Evolutionary conservation across 129 eudicot genomes (phyloP).

Genomic region (Lactuca sativa): DNA sequence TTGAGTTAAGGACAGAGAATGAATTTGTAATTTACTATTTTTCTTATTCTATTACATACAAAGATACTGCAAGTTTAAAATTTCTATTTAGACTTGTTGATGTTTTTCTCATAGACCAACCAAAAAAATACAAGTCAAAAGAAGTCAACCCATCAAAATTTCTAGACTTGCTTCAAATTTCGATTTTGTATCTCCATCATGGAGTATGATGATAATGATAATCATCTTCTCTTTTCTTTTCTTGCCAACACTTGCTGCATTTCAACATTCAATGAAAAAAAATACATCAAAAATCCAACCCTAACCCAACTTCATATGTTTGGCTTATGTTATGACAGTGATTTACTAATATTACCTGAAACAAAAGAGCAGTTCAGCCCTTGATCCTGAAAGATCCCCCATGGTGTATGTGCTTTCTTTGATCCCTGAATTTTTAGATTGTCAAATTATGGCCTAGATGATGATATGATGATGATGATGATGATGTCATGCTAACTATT

Average conservation of each 20-base stretch:
- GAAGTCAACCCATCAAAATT: too few relatives aligned
- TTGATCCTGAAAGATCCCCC: slow-evolving; percentile 23
- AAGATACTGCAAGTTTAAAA: too few relatives aligned
- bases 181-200: too few relatives aligned
- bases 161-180: too few relatives aligned
- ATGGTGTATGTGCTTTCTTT: slow-evolving; percentile 16
- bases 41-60: too few relatives aligned
- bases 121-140: too few relatives aligned
- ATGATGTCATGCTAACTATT: slow-evolving; percentile 16
- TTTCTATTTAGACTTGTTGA: too few relatives aligned
- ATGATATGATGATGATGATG: neutral
- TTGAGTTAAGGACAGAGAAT: too few relatives aligned
- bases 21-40: too few relatives aligned
- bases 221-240: too few relatives aligned
- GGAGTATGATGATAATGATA: too few relatives aligned
- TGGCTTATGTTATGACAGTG: slow-evolving; percentile 5
- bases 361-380: slow-evolving; percentile 33
- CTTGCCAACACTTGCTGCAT: neutral
- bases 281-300: neutral
- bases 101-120: too few relatives aligned
- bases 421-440: slow-evolving; percentile 32
- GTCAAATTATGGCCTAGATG: slow-evolving; percentile 25
- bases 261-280: neutral
- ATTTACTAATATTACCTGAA: slow-evolving; percentile 31
- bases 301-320: neutral